These are phyloP conservation scores for Sicyos edulis DNA, from an alignment of 306 rosid genomes.

Conservation along the genomic window DNA sequence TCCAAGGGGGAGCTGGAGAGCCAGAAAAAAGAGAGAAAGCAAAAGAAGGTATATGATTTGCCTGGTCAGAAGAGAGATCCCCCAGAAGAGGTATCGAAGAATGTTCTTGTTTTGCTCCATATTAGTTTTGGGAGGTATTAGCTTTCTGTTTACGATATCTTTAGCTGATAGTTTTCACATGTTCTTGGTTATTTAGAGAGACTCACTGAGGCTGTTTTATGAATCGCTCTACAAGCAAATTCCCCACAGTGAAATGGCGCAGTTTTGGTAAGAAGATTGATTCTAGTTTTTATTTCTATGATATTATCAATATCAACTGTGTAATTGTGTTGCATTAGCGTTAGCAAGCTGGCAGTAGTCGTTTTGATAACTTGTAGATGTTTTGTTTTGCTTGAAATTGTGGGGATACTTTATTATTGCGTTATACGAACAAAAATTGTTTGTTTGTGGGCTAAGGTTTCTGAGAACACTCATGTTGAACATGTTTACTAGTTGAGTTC, in stretches of 20 bases:
- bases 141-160: not conserved
- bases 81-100: conserved; percentile 55
- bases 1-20: conserved; percentile 10
- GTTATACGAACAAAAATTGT: not conserved
- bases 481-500: not conserved
- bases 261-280: conserved; percentile 56
- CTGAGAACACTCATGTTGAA: not conserved
- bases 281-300: not conserved
- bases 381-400: conserved; percentile 3
- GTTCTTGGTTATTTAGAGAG: conserved; percentile 51
- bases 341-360: not conserved
- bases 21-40: conserved; percentile 40
- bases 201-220: conserved; percentile 70
- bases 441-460: not conserved
- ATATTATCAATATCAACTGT: not conserved
- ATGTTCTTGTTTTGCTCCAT: not conserved
- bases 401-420: not conserved
- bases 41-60: conserved; percentile 61
- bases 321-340: not conserved
- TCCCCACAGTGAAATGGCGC: conserved; percentile 79
- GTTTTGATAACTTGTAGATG: not conserved
- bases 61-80: conserved; percentile 93
- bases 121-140: not conserved
- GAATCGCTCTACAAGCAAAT: conserved; percentile 49
- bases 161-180: conserved; percentile 13